Evolutionary conservation across 1,284 basidiomycete species (phyloP), one percentile per base, ranked within the genome.

Genomic region (Tetrapyrgos nigripes): DNA sequence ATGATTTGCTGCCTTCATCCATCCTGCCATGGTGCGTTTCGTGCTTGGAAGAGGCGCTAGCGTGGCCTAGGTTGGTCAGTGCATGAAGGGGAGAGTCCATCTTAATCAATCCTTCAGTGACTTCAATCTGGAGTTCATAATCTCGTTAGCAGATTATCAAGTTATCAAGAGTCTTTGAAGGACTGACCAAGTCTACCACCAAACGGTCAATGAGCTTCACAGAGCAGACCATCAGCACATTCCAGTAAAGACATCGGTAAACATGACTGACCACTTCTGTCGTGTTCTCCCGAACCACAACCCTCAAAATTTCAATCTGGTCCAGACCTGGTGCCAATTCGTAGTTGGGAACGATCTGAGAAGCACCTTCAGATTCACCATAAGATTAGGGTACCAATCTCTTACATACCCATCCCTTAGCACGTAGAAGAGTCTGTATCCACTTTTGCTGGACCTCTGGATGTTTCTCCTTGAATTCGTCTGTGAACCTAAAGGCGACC

Each of bases 401-500:
- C n/a, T 10, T 26, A 63, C 76, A 57, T 72, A 86, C 89, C 37
- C 93, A 95, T 62, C 91, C 90, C 71, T 88, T 92, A 14, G 83
- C 78, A 50, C 93, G 81, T 26, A 96, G 76, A 2, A 94, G 78
- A 0, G 84, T 89, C 70, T 98, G 96, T 44, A 98, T 87, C 93
- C 94, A 97, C 61, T 84, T 85, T 75, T 98, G 96, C 73, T 96
- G 81, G 47, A 95, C 70, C 28, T 89, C 81, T 0, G 93, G 93
- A 69, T 93, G 74, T 58, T 89, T 73, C 62, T 81, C 55, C 70
- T 87, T 82, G 79, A 94, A 92, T 14, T 81, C 76, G 69, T 97
- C 89, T 1, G 90, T 89, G 81, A 97, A 96, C 51, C 88, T 83
- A 88, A 98, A 98, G 0, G 93, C 80, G 0, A 98, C 94, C 14